phyloP scores from a whole-genome alignment of 78 protist genomes.

The Cyanophora paradoxa region DNA sequence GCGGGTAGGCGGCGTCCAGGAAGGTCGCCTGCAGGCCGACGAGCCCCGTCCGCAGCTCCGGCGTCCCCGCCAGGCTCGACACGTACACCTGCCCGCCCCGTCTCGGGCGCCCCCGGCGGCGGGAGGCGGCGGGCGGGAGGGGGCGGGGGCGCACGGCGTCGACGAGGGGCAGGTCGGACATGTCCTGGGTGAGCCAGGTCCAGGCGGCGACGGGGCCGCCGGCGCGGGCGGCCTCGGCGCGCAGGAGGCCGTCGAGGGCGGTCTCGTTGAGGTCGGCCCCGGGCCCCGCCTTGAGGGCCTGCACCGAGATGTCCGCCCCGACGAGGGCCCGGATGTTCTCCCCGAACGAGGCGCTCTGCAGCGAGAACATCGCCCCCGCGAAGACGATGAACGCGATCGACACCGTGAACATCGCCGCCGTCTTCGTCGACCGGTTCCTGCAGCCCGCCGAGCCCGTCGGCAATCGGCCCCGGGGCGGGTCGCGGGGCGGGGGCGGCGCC shows the following conservation, averaged over 20 bases:
- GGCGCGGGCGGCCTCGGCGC: no score
- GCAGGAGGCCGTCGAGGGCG: no score
- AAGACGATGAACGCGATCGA: conserved; percentile 69
- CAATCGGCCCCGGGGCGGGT: no score
- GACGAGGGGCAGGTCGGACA: not conserved
- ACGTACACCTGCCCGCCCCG: no score
- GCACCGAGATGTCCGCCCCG: conserved; percentile 65
- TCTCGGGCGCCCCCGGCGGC: not conserved
- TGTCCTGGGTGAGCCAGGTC: no score
- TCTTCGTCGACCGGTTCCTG: conserved; percentile 59
- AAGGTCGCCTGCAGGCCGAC: not conserved
- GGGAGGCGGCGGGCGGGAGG: not conserved
- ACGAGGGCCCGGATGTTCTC: conserved; percentile 18
- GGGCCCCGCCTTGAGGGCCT: not conserved
- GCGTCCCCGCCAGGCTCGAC: not conserved
- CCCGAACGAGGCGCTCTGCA: conserved; percentile 50
- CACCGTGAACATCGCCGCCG: conserved; percentile 78
- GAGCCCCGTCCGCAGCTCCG: not conserved
- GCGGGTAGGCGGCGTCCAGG: not conserved
- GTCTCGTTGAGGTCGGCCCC: not conserved
- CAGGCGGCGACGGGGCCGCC: no score
- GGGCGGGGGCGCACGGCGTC: no score
- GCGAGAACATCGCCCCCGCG: conserved; percentile 70
- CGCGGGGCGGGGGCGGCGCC: no score
- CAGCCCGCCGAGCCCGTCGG: no score